A percentile compares a stretch with the other conserved stretches of the same genome.
Conservation (phyloP, 164 flowering plant genomes). For the Saururus chinensis region DNA sequence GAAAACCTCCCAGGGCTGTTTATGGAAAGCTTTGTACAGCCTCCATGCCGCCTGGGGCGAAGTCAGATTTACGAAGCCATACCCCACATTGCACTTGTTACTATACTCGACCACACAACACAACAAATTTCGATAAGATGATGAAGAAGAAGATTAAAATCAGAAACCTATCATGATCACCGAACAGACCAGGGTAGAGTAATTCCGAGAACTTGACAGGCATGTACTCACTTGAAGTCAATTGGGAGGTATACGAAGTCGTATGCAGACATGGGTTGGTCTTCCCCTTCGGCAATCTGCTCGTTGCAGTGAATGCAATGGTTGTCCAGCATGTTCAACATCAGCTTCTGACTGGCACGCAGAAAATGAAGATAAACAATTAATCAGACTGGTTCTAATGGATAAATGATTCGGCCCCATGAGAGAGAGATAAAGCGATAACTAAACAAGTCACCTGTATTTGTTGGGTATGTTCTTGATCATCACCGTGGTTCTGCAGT, state of each 20-base stretch:
- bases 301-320: slow-evolving; percentile 90
- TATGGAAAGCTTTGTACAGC: slow-evolving; percentile 77
- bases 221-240: slow-evolving; percentile 59
- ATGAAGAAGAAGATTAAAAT: too few species aligned
- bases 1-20: slow-evolving; percentile 83
- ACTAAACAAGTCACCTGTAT: slow-evolving; percentile 47
- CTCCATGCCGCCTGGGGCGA: slow-evolving; percentile 76
- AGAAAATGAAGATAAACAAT: neutral
- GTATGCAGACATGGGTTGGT: slow-evolving; percentile 69
- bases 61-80: slow-evolving; percentile 92
- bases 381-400: neutral
- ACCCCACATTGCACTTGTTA: slow-evolving; percentile 97
- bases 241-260: slow-evolving; percentile 93
- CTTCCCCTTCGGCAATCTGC: slow-evolving; percentile 40
- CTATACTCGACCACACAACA: slow-evolving; percentile 17
- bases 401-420: too few species aligned
- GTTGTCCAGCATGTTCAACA: slow-evolving; percentile 85
- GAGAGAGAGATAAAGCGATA: neutral
- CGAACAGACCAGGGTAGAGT: too few species aligned
- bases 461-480: slow-evolving; percentile 98
- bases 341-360: slow-evolving; percentile 67
- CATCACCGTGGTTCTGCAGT: slow-evolving; percentile 89
- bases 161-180: too few species aligned
- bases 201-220: neutral
- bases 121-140: neutral